Percentiles rank a stretch among this genome's conserved stretches.
phyloP scores from a whole-genome alignment of 805 yeast genomes.

The Saccharomycopsis sp. region DNA sequence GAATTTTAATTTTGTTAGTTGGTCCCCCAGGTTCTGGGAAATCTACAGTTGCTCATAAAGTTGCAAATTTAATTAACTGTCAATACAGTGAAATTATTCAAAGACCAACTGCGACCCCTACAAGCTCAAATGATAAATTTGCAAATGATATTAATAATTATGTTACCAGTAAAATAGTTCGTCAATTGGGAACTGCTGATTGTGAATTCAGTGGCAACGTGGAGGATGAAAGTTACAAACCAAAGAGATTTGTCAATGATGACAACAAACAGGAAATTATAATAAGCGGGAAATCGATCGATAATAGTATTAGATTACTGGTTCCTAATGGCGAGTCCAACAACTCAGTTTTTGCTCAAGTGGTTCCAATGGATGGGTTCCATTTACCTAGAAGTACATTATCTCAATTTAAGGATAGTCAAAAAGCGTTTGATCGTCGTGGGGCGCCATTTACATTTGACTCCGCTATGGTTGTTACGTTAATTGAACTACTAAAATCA shows the following conservation, averaged over 20 bases:
- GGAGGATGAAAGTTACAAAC: conserved; percentile 11
- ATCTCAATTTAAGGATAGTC: conserved; percentile 45
- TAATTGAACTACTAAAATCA: conserved; percentile 28
- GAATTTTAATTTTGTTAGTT: conserved; percentile 52
- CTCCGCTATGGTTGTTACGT: conserved; percentile 37
- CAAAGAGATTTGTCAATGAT: neutral
- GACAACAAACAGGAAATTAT: conserved; percentile 7
- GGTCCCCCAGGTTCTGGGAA: conserved; percentile 89
- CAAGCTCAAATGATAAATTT: neutral
- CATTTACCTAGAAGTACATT: conserved; percentile 51
- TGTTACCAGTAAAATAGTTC: conserved; percentile 2
- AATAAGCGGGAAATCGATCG: conserved; percentile 24
- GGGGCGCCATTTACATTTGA: conserved; percentile 90
- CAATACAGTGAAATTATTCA: conserved; percentile 20
- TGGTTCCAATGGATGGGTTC: conserved; percentile 71
- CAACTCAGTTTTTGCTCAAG: conserved; percentile 32
- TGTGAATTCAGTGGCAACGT: neutral
- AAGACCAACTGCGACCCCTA: neutral
- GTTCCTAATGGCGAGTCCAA: conserved; percentile 3
- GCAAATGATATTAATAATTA: neutral
- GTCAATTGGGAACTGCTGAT: neutral
- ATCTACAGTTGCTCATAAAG: conserved; percentile 50
- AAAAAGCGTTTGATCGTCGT: conserved; percentile 52
- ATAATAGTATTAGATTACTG: conserved; percentile 19
- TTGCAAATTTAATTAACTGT: conserved; percentile 37